Base-by-base conservation (phyloP, 2,329 filamentous ascomycete genomes). In the Phoma herbarum region DNA sequence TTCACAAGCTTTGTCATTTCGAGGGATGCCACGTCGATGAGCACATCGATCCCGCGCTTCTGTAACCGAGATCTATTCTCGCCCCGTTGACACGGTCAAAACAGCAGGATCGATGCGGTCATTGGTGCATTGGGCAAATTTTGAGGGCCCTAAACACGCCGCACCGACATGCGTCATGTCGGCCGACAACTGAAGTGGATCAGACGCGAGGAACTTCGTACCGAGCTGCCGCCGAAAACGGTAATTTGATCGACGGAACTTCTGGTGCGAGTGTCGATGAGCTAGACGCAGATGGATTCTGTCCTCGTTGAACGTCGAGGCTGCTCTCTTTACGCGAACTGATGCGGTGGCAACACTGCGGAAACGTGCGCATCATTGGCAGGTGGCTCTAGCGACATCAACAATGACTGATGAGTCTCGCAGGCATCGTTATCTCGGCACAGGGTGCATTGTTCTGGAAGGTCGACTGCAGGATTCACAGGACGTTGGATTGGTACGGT, bases 11-110 rank as follows among this genome's bases (percentile, higher is more conserved):
- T 58, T 39, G 43, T 44, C 23, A 25, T 43, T 47, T 22, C 37
- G 16, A 28, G 43, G n/a, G 14, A 37, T 31, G 18, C 43, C 18
- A 29, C 25, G 26, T 58, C 20, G n/a, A 49, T 48, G 28, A 48
- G 26, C 48, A 48, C 5, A 39, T 35, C 28, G 14, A 29, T 52
- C n/a, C 14, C 26, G 37, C 44, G 20, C 29, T 45, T 58, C 44
- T 49, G 22, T 43, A 49, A 52, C 35, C 29, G 44, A 58, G 43
- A 48, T 52, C 49, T 49, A 20, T 52, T 49, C 44, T 53, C 44
- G 49, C 39, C 43, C 31, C 23, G 14, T 53, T 39, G 42, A 44
- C 10, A 25, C 37, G 29, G 43, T 48, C 23, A 14, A 26, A 26
- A 42, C 43, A 43, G 55, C 48, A 52, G 16, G 20, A 25, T 31